phyloP scores from a whole-genome alignment of 192 early-diverging fungal species.

The Backusella macrospora region DNA sequence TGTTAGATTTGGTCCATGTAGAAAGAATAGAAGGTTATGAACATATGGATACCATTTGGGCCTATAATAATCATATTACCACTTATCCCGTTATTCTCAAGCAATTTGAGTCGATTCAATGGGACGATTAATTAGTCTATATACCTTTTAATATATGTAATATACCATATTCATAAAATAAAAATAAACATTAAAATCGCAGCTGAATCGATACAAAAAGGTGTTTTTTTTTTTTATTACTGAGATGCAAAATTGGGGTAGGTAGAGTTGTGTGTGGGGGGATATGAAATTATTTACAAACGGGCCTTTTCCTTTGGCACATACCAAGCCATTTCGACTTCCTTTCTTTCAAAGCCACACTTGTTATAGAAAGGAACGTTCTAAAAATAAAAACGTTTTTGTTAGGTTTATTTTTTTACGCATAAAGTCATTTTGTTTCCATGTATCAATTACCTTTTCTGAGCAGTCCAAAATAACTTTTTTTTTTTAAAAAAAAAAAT shows the following conservation, averaged over 20 bases:
- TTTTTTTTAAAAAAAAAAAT: not conserved
- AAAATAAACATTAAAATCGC: not conserved
- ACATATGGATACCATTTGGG: constrained; percentile 52
- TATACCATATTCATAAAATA: not conserved
- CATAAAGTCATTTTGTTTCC: not conserved
- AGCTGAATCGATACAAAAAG: not conserved
- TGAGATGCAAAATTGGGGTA: constrained; percentile 1
- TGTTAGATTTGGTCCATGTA: constrained; percentile 34
- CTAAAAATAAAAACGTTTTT: constrained; percentile 57
- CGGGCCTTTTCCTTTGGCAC: constrained; percentile 42
- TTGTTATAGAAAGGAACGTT: constrained; percentile 90
- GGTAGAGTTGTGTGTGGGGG: not conserved
- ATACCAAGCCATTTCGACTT: constrained; percentile 68
- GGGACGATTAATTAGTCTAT: not conserved
- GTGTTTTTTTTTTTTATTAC: not conserved
- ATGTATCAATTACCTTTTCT: constrained; percentile 47
- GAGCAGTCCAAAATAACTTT: constrained; percentile 60
- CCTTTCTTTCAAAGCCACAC: constrained; percentile 83
- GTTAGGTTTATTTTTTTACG: not conserved
- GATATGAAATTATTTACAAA: not conserved
- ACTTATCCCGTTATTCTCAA: constrained; percentile 26
- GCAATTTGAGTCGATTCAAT: not conserved
- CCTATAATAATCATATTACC: constrained; percentile 29
- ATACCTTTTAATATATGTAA: not conserved
- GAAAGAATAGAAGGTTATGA: constrained; percentile 42